These are phyloP conservation scores for Prunella vulgaris DNA, from an alignment of 257 asterid species.

Conservation along the genomic window DNA sequence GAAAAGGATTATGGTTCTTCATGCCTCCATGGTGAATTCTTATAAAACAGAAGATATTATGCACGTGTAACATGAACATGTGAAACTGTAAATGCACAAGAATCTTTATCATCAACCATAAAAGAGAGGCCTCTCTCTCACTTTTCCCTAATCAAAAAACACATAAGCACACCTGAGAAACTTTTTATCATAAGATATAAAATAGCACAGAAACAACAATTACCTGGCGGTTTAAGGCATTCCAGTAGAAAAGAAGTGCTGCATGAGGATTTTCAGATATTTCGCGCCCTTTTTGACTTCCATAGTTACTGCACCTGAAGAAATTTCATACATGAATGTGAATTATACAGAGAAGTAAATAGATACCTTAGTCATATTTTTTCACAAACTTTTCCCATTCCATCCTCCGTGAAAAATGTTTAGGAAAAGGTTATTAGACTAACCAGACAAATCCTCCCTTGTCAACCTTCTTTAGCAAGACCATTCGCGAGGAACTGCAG, in stretches of 20 bases:
- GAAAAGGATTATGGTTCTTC: not conserved
- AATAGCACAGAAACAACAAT: not conserved
- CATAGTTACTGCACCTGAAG: constrained; percentile 56
- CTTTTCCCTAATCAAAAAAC: not conserved
- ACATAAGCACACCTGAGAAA: not conserved
- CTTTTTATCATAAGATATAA: not conserved
- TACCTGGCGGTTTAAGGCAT: constrained; percentile 55
- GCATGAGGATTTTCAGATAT: constrained; percentile 56
- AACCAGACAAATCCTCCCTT: constrained; percentile 64
- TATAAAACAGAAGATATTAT: not conserved
- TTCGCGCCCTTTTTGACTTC: constrained; percentile 53
- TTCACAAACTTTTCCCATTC: not conserved
- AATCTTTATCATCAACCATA: not conserved
- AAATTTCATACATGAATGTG: not conserved
- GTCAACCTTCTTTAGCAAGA: constrained; percentile 43
- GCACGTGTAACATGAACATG: not conserved
- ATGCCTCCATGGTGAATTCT: not conserved
- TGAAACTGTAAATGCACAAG: not conserved
- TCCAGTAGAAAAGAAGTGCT: constrained; percentile 62
- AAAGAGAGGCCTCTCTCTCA: not conserved
- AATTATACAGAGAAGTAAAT: not conserved
- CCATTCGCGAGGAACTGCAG: constrained; percentile 58
- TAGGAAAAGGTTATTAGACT: not conserved
- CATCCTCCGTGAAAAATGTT: not conserved
- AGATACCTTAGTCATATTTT: not conserved